A percentile compares a stretch with the other conserved stretches of the same genome.
Evolutionary conservation across 345 rosid genomes (phyloP).

Genomic region (Firmiana major): DNA sequence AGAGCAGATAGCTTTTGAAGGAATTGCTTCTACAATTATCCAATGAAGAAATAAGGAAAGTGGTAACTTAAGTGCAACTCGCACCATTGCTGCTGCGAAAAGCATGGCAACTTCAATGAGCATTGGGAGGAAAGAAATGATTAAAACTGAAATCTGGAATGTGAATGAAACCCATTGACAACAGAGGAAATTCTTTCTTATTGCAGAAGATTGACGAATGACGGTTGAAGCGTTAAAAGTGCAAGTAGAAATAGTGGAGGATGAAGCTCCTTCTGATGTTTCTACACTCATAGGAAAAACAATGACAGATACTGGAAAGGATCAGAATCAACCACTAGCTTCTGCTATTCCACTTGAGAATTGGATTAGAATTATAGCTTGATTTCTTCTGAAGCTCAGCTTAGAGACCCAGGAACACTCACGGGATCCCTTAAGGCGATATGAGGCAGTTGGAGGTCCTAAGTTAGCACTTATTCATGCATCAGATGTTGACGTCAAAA

Average conservation of each 20-base stretch:
- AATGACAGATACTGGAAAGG: constrained; percentile 19
- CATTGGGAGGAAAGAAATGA: constrained; percentile 76
- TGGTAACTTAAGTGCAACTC: constrained; percentile 85
- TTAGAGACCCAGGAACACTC: constrained; percentile 28
- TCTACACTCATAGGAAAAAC: constrained; percentile 45
- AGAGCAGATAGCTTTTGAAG: constrained; percentile 95
- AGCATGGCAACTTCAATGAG: constrained; percentile 63
- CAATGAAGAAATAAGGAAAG: constrained; percentile 91
- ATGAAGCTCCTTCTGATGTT: constrained; percentile 76
- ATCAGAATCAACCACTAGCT: constrained; percentile 41
- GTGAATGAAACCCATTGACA: constrained; percentile 51
- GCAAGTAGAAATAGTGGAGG: constrained; percentile 84
- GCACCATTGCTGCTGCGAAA: constrained; percentile 75
- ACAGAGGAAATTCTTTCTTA: constrained; percentile 68
- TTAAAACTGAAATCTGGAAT: constrained; percentile 81
- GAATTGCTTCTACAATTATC: constrained; percentile 88
- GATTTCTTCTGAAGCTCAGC: constrained; percentile 18
- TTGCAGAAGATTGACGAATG: constrained; percentile 83
- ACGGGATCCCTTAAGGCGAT: constrained; percentile 81
- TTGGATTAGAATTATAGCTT: constrained; percentile 41
- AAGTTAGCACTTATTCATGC: constrained; percentile 57
- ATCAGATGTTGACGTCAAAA: constrained; percentile 19
- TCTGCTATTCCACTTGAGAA: constrained; percentile 64
- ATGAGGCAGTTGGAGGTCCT: constrained; percentile 86
- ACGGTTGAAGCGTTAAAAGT: constrained; percentile 75